A percentile compares a stretch with the other conserved stretches of the same genome.
Evolutionary conservation across 169 alveolate species (phyloP).

Genomic region (Eimeria acervulina): DNA sequence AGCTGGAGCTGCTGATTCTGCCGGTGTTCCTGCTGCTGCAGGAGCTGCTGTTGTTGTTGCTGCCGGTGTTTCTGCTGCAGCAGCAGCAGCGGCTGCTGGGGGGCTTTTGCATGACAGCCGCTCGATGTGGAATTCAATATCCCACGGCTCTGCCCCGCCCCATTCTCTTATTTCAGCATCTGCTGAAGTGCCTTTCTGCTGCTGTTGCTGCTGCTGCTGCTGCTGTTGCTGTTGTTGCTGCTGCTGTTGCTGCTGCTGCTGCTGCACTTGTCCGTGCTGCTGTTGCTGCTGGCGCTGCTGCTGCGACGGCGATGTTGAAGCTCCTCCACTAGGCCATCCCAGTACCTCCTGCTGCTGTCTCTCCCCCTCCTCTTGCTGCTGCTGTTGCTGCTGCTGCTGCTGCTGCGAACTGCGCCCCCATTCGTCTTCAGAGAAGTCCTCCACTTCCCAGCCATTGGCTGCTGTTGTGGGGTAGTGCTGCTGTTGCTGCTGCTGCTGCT

Average conservation of each 20-base stretch:
- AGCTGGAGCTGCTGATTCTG: conserved; percentile 7
- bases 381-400: conserved; percentile 46
- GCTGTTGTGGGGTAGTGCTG: background rate
- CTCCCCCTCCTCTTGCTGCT: conserved; percentile 31
- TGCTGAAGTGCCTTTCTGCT: background rate
- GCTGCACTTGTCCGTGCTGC: background rate
- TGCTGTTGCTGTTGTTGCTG: too few relatives aligned
- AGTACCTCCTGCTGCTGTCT: background rate
- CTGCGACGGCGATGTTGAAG: background rate
- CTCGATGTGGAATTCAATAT: background rate
- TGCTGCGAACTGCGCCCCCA: too few relatives aligned
- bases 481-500: conserved; percentile 12
- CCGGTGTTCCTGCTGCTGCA: background rate
- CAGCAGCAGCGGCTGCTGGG: conserved; percentile 1
- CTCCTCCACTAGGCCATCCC: background rate
- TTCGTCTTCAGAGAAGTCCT: too few relatives aligned
- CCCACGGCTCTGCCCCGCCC: conserved; percentile 49
- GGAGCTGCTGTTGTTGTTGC: conserved; percentile 5
- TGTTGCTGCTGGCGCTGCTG: conserved; percentile 27
- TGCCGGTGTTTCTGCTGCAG: background rate
- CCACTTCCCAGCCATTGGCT: background rate
- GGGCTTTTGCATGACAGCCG: background rate
- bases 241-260: conserved; percentile 41
- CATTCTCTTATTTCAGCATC: background rate
- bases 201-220: too few relatives aligned